phyloP scores from a whole-genome alignment of 257 asterid genomes.

The Cynanchum wilfordii region DNA sequence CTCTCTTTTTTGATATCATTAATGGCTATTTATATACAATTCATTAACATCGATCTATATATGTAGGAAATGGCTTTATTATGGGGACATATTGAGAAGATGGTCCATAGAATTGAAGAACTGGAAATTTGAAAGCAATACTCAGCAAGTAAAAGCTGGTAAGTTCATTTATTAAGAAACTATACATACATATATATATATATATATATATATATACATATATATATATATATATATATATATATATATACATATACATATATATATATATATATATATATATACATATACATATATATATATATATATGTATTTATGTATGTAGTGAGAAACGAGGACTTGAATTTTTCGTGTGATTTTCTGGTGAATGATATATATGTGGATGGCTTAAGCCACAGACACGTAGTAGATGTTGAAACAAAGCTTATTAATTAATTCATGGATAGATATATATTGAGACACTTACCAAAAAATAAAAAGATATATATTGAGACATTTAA shows the following conservation, averaged over 20 bases:
- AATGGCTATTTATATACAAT: background rate
- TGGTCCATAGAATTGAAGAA: background rate
- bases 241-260: background rate
- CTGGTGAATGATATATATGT: background rate
- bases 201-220: background rate
- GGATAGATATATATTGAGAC: too few species aligned
- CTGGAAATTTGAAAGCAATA: background rate
- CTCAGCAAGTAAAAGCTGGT: background rate
- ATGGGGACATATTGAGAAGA: background rate
- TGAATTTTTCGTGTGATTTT: background rate
- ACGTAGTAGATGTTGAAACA: conserved; percentile 8
- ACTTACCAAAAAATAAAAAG: too few species aligned
- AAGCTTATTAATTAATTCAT: background rate
- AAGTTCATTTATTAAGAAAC: conserved; percentile 11
- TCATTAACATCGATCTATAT: background rate
- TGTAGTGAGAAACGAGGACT: background rate
- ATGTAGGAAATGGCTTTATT: background rate
- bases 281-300: background rate
- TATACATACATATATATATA: background rate
- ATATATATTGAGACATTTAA: too few species aligned
- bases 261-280: background rate
- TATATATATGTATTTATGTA: too few species aligned
- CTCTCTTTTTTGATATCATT: background rate
- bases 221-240: background rate
- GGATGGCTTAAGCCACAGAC: conserved; percentile 7